Evolutionary conservation across 495 filamentous ascomycete species (phyloP).

Genomic region (Articulospora tetracladia): DNA sequence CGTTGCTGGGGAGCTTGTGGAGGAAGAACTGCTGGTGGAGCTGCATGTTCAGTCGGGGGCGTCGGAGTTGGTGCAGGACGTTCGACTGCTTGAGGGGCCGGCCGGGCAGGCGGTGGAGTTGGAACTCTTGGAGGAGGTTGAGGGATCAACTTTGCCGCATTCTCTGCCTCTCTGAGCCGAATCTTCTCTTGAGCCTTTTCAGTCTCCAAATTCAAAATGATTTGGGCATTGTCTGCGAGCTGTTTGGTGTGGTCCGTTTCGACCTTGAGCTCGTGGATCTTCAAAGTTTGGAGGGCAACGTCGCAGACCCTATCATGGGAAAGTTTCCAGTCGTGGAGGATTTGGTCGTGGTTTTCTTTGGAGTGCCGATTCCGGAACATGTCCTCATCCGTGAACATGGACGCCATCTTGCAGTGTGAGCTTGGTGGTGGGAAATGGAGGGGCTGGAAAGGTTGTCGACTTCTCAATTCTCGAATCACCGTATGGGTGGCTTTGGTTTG

Average conservation of each 20-base stretch:
- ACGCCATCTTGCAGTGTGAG: background rate
- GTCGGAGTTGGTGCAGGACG: background rate
- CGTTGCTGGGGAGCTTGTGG: background rate
- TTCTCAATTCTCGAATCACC: background rate
- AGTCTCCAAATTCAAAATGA: constrained; percentile 37
- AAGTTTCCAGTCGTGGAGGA: background rate
- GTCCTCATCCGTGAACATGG: background rate
- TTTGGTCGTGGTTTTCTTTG: background rate
- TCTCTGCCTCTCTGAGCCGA: constrained; percentile 37
- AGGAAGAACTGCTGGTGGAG: background rate
- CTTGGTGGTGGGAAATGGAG: background rate
- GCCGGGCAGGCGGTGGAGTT: constrained; percentile 26
- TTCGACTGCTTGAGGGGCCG: background rate
- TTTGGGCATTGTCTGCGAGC: constrained; percentile 40
- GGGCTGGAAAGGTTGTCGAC: background rate
- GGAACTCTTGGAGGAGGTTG: constrained; percentile 33
- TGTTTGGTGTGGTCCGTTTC: background rate
- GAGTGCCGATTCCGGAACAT: background rate
- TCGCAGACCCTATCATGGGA: background rate
- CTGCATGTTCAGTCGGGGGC: background rate
- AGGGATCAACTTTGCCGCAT: constrained; percentile 30
- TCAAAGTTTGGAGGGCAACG: background rate
- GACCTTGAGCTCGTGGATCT: background rate
- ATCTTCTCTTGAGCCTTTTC: constrained; percentile 35
- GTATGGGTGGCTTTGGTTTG: background rate